Evolutionary conservation across 1,284 basidiomycete genomes (phyloP).

Genomic region (Takashimella tepidaria): DNA sequence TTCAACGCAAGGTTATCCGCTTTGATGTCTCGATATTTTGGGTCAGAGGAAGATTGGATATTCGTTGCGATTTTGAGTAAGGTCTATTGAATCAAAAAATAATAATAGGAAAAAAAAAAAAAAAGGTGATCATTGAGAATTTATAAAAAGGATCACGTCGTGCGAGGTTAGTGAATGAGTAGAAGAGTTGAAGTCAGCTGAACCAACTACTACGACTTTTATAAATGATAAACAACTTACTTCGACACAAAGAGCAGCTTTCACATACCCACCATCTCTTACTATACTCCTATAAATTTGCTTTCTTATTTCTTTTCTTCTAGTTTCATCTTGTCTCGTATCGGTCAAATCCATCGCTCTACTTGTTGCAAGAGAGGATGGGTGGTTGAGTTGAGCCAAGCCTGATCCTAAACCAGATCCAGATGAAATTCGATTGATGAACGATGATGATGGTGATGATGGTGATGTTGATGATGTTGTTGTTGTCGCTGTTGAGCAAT

Average conservation of each 20-base stretch:
- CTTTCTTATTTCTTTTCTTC: neutral
- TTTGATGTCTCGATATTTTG: conserved; percentile 38
- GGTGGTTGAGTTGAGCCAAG: too few relatives aligned
- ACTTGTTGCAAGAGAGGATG: too few relatives aligned
- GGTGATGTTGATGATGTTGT: too few relatives aligned
- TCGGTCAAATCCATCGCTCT: too few relatives aligned
- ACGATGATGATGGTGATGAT: too few relatives aligned
- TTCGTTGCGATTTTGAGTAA: conserved; percentile 42
- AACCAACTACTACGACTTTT: neutral
- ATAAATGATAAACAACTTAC: conserved; percentile 23
- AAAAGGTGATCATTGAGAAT: too few relatives aligned
- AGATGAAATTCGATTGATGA: too few relatives aligned
- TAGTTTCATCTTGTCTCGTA: neutral
- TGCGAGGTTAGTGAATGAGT: neutral
- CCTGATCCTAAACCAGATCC: too few relatives aligned
- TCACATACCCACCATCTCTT: conserved; percentile 37
- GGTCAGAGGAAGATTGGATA: conserved; percentile 31
- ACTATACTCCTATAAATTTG: conserved; percentile 37
- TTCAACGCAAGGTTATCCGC: conserved; percentile 31
- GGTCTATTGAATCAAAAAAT: conserved; percentile 24
- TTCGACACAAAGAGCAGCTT: conserved; percentile 37
- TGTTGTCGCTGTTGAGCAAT: neutral
- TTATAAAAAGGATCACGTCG: neutral
- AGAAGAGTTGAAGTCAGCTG: neutral
- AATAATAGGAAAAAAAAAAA: neutral